Evolutionary conservation across 495 filamentous ascomycete genomes (phyloP).

Genomic region (Daldinia grandis): DNA sequence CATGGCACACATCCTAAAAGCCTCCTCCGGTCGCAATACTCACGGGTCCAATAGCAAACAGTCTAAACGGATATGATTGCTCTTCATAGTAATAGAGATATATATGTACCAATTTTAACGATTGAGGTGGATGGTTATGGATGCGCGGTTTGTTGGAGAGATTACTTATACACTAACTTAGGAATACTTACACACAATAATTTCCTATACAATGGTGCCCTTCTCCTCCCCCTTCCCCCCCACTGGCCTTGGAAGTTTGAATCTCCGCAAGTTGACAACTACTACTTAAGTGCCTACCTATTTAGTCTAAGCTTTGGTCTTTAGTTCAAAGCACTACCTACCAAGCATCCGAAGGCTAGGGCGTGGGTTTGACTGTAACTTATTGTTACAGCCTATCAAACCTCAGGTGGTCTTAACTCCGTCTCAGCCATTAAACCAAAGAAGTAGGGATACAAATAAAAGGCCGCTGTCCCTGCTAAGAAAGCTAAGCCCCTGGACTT

Average conservation of each 20-base stretch:
- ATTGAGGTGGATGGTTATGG: slow-evolving; percentile 27
- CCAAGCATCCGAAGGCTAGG: slow-evolving; percentile 11
- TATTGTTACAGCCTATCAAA: slow-evolving; percentile 10
- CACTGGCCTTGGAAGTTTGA: slow-evolving; percentile 2
- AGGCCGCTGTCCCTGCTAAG: slow-evolving; percentile 21
- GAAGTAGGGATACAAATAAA: slow-evolving; percentile 22
- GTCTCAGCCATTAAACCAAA: slow-evolving; percentile 9
- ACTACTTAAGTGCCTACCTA: slow-evolving; percentile 10
- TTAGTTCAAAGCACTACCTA: slow-evolving; percentile 11
- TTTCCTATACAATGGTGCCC: slow-evolving; percentile 28
- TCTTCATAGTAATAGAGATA: slow-evolving; percentile 32
- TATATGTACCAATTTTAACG: slow-evolving; percentile 13
- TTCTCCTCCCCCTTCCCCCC: not conserved
- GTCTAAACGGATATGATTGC: slow-evolving; percentile 33
- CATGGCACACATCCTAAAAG: slow-evolving; percentile 29
- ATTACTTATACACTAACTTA: slow-evolving; percentile 2
- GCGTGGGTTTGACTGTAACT: slow-evolving; percentile 25
- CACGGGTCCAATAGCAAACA: slow-evolving; percentile 24
- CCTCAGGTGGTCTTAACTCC: slow-evolving; percentile 16
- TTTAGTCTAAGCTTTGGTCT: slow-evolving; percentile 20
- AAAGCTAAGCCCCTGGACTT: slow-evolving; percentile 26
- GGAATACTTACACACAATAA: not conserved
- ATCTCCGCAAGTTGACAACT: slow-evolving; percentile 1
- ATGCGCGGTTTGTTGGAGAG: slow-evolving; percentile 32
- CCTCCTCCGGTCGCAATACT: slow-evolving; percentile 24